Evolutionary conservation across 495 filamentous ascomycete genomes (phyloP), one percentile per base, ranked within the genome.

Genomic region (Penicillium waksmanii): DNA sequence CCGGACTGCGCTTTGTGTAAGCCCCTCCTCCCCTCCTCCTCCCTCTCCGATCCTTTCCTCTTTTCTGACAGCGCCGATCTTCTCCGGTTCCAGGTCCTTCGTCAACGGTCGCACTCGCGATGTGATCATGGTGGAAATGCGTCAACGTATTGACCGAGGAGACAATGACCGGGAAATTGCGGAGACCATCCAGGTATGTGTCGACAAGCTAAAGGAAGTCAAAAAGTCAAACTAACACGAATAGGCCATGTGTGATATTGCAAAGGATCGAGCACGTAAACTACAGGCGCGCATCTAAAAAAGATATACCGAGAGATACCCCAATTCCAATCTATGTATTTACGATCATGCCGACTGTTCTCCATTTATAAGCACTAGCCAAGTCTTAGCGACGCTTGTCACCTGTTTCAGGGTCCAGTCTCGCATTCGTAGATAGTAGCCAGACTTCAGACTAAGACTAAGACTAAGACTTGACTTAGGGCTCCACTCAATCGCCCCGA

Each of bases 71-170:
- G 13, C 34, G 35, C 35, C 65, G 52, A 71, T 56, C 12, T 51
- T 48, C n/a, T 53, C 36, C 31, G 35, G 38, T 47, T 49, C 50
- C 60, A 90, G 88, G 49, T 86, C 91, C 8, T 98, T 96, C 75
- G 95, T 97, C 54, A 92, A 96, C 76, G 92, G 93, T 18, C 82
- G 92, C 61, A 77, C 80, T 57, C 80, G 92, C 46, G 77, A 78
- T 19, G 80, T 83, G 56, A 89, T 98, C 42, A 90, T 97, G 88
- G 81, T 84, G 56, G 89, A 97, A 71, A 97, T 97, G 90, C 79
- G 84, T 52, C 67, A 78, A 59, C 81, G 95, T 57, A 96, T 96
- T 71, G 83, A 79, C 17, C 79, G 87, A 56, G 85, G 82, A 9
- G 82, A 96, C 73, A 68, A 84, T 34, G 78, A 84, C 54, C 74